A percentile compares a stretch with the other conserved stretches of the same genome.
Evolutionary conservation across 495 filamentous ascomycete species (phyloP).

Genomic region (Penicillium cataractarum): DNA sequence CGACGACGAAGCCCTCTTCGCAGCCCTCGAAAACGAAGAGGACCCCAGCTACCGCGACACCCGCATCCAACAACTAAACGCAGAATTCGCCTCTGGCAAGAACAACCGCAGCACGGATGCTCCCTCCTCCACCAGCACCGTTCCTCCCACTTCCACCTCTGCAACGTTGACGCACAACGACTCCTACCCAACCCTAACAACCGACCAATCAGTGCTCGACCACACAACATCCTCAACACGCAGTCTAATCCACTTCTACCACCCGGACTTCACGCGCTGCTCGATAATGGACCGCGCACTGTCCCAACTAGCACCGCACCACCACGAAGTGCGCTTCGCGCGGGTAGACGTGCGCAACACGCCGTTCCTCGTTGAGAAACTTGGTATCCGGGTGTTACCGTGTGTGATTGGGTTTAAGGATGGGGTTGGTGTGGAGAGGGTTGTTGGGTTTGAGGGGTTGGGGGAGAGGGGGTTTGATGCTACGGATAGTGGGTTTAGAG

Average conservation of each 20-base stretch:
- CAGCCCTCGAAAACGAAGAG: constrained; percentile 35
- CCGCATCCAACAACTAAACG: constrained; percentile 71
- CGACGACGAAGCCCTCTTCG: constrained; percentile 64
- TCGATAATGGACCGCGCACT: constrained; percentile 69
- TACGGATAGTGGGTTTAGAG: constrained; percentile 60
- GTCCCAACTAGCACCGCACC: constrained; percentile 60
- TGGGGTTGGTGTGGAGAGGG: constrained; percentile 66
- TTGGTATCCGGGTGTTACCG: constrained; percentile 71
- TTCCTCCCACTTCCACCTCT: background rate
- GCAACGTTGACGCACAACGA: constrained; percentile 33
- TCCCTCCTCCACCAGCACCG: constrained; percentile 30
- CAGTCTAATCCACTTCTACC: constrained; percentile 75
- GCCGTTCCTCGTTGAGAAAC: constrained; percentile 71
- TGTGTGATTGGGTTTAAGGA: constrained; percentile 77
- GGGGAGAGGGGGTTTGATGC: constrained; percentile 58
- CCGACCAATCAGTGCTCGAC: constrained; percentile 69
- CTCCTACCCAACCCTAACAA: constrained; percentile 60
- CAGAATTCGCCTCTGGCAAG: constrained; percentile 58
- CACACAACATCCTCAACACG: constrained; percentile 66
- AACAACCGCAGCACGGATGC: constrained; percentile 25
- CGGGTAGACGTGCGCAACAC: constrained; percentile 72
- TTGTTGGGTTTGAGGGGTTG: constrained; percentile 77
- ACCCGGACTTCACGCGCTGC: constrained; percentile 75
- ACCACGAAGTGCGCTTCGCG: constrained; percentile 71
- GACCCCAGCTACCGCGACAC: constrained; percentile 68